Evolutionary conservation across 2,329 filamentous ascomycete species (phyloP).

Genomic region (Talaromyces amestolkiae): DNA sequence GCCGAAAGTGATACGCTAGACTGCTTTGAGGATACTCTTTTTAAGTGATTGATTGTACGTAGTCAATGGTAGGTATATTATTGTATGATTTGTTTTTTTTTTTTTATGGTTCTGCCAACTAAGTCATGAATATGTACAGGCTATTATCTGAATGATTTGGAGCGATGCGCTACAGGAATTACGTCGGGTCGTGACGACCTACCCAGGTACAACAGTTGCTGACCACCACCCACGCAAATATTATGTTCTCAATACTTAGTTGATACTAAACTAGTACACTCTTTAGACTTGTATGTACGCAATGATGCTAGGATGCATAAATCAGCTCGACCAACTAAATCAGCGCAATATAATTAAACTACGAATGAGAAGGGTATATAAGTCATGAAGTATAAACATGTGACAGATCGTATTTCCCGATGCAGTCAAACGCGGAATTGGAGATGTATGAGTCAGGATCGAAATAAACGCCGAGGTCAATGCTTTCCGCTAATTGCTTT

Average conservation of each 20-base stretch:
- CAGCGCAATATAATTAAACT: not conserved
- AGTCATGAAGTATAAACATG: not conserved
- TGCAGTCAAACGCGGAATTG: not conserved
- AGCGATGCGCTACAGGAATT: not conserved
- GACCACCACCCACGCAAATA: not conserved
- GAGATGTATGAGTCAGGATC: not conserved
- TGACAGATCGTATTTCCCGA: not conserved
- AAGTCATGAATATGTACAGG: not conserved
- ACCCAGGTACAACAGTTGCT: not conserved
- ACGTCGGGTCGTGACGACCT: not conserved
- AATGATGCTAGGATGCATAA: not conserved
- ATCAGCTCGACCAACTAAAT: not conserved
- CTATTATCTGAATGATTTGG: not conserved
- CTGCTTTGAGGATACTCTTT: not conserved
- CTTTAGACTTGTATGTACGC: not conserved
- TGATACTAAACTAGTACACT: not conserved
- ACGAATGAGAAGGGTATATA: not conserved
- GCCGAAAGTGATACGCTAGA: not conserved
- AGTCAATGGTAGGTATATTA: too few relatives aligned
- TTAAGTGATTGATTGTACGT: not conserved
- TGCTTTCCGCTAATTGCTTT: not conserved
- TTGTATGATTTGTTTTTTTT: not conserved
- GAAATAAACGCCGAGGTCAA: conserved; percentile 3
- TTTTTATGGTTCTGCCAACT: not conserved
- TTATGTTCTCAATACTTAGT: not conserved